Evolutionary conservation across 306 rosid genomes (phyloP).

Genomic region (Vigna radiata): DNA sequence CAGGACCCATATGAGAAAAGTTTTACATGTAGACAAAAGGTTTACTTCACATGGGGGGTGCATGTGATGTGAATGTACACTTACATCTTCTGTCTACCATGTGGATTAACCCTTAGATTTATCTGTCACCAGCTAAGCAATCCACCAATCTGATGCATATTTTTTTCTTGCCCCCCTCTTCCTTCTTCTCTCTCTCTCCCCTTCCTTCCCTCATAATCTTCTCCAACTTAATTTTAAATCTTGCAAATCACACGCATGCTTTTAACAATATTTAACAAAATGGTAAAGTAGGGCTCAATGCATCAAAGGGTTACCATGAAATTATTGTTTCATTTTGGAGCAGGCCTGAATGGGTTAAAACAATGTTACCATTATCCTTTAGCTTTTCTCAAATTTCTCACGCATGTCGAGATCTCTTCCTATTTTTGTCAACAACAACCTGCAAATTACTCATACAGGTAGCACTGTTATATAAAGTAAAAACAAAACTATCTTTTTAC

Average conservation of each 20-base stretch:
- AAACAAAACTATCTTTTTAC: neutral
- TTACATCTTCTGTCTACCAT: constrained; percentile 84
- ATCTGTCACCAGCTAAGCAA: constrained; percentile 92
- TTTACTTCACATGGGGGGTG: constrained; percentile 76
- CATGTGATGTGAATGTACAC: constrained; percentile 89
- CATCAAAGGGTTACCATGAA: constrained; percentile 26
- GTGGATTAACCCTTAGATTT: constrained; percentile 80
- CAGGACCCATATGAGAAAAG: constrained; percentile 53
- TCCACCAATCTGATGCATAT: constrained; percentile 60
- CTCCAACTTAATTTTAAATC: constrained; percentile 24
- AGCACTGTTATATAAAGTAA: constrained; percentile 33
- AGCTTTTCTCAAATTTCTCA: constrained; percentile 12
- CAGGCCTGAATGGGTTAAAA: constrained; percentile 23
- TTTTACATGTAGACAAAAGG: constrained; percentile 81
- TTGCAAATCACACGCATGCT: constrained; percentile 14
- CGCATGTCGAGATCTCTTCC: constrained; percentile 20
- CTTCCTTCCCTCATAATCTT: constrained; percentile 34
- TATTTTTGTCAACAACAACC: neutral
- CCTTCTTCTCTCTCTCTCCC: neutral
- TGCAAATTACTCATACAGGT: constrained; percentile 44
- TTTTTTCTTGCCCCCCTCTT: neutral
- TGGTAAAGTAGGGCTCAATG: constrained; percentile 16
- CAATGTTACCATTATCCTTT: constrained; percentile 16
- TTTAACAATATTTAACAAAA: constrained; percentile 10
- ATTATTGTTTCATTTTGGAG: constrained; percentile 39